Conservation (phyloP, 129 eudicot species). For the Deinandra increscens region DNA sequence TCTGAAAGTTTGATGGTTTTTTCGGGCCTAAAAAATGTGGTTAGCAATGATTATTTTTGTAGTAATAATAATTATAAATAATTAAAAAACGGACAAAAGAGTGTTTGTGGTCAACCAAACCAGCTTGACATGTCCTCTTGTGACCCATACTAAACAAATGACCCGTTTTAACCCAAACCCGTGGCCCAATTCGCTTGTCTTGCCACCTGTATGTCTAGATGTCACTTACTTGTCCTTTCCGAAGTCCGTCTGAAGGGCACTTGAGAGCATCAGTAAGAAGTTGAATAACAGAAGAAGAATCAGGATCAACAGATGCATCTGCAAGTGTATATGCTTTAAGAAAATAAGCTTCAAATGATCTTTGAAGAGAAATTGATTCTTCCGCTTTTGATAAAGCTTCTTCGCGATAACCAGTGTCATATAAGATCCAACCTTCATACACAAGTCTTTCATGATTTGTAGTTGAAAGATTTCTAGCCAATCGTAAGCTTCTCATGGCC, state of each 20-base stretch:
- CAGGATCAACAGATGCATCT: conserved; percentile 57
- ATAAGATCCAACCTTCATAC: conserved; percentile 77
- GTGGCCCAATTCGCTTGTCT: not conserved
- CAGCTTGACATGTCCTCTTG: not conserved
- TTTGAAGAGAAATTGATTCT: conserved; percentile 54
- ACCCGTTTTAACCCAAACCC: not conserved
- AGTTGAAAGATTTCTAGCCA: conserved; percentile 57
- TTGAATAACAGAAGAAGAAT: conserved; percentile 60
- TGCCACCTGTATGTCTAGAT: not conserved
- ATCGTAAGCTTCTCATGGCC: conserved; percentile 67
- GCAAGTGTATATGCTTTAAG: conserved; percentile 76
- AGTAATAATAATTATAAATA: not conserved
- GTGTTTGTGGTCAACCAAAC: not conserved
- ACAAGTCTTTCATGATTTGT: conserved; percentile 63
- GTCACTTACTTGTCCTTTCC: conserved; percentile 70
- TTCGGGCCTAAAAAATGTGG: not conserved
- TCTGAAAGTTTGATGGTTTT: not conserved
- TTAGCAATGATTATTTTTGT: not conserved
- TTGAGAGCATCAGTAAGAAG: conserved; percentile 62
- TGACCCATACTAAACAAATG: not conserved
- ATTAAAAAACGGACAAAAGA: not conserved
- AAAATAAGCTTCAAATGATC: conserved; percentile 77
- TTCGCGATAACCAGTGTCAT: conserved; percentile 73
- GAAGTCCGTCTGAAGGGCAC: conserved; percentile 82
- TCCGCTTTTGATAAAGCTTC: conserved; percentile 72